Evolutionary conservation across 2,329 filamentous ascomycete genomes (phyloP).

Genomic region (Plectosphaerella plurivora): DNA sequence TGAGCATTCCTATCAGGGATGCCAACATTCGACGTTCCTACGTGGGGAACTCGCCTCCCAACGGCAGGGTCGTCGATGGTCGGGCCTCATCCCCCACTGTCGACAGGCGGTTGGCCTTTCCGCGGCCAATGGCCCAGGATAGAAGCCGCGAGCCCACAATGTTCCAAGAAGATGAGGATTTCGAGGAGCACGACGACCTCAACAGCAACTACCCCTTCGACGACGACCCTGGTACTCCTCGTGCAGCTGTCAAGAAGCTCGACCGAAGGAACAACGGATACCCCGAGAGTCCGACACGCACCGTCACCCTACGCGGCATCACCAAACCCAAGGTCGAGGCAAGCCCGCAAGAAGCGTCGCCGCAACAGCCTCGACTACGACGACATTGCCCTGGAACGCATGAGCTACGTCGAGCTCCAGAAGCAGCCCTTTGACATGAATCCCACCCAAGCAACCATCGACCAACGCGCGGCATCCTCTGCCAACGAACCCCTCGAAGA

Average conservation of each 20-base stretch:
- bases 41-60: slow-evolving; percentile 7
- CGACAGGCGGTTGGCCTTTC: background rate
- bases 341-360: slow-evolving; percentile 32
- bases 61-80: background rate
- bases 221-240: slow-evolving; percentile 11
- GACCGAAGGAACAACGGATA: slow-evolving; percentile 13
- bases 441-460: slow-evolving; percentile 35
- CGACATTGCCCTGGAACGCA: slow-evolving; percentile 47
- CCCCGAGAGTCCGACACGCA: slow-evolving; percentile 14
- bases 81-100: background rate
- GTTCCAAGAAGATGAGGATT: background rate
- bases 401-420: slow-evolving; percentile 47
- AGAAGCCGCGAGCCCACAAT: background rate
- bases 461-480: slow-evolving; percentile 14
- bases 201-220: slow-evolving; percentile 4
- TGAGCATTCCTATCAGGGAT: slow-evolving; percentile 36
- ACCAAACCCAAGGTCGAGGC: background rate
- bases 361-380: slow-evolving; percentile 49
- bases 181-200: background rate
- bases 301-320: background rate
- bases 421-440: slow-evolving; percentile 54
- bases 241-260: slow-evolving; percentile 12
- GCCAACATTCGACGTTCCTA: slow-evolving; percentile 21
- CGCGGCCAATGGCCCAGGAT: background rate
- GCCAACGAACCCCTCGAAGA: slow-evolving; percentile 38